Evolutionary conservation across 805 yeast species (phyloP).

Genomic region (Nadsonia fulvescens): DNA sequence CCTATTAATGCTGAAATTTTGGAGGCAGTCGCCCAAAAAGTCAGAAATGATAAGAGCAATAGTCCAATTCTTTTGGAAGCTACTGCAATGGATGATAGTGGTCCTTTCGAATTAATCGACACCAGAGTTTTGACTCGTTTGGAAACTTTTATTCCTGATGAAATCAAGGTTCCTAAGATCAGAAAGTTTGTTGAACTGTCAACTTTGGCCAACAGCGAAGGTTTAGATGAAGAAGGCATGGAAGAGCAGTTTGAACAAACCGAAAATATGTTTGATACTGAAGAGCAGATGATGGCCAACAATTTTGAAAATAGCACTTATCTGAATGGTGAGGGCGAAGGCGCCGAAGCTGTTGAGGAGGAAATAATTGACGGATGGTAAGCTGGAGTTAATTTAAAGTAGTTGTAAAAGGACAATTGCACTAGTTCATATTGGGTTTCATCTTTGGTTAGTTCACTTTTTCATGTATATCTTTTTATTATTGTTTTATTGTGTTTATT

Average conservation of each 20-base stretch:
- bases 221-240: too few species aligned
- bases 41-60: slow-evolving; percentile 20
- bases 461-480: too few species aligned
- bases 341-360: slow-evolving; percentile 1
- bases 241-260: too few species aligned
- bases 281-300: too few species aligned
- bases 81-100: slow-evolving; percentile 21
- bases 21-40: slow-evolving; percentile 45
- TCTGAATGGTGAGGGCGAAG: too few species aligned
- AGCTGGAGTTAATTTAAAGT: too few species aligned
- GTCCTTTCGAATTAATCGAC: slow-evolving; percentile 23
- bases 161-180: slow-evolving; percentile 76
- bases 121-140: slow-evolving; percentile 55
- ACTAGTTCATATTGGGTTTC: too few species aligned
- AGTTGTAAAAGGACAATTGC: too few species aligned
- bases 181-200: slow-evolving; percentile 71
- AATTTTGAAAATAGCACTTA: neutral
- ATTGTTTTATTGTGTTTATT: too few species aligned
- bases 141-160: slow-evolving; percentile 70
- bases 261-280: slow-evolving; percentile 4
- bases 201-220: slow-evolving; percentile 13
- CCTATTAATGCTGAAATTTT: slow-evolving; percentile 74
- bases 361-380: too few species aligned
- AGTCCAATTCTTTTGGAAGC: slow-evolving; percentile 23
- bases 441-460: too few species aligned